Conservation (phyloP, 2,329 filamentous ascomycete species). For the Arthrobotrys entomopaga region DNA sequence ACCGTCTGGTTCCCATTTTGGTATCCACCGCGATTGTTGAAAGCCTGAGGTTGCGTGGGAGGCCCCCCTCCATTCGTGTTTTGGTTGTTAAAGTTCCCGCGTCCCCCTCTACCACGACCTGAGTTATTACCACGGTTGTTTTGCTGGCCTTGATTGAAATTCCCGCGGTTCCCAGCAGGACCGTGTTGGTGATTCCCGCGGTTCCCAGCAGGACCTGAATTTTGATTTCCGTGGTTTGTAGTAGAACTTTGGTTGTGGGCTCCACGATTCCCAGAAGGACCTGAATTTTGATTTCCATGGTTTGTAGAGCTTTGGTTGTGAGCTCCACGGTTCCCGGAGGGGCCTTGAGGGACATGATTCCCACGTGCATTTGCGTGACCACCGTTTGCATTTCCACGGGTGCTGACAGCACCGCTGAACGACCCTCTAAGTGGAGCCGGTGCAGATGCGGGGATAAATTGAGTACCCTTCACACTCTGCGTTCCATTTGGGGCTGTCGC, state of each 20-base stretch:
- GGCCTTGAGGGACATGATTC: slow-evolving; percentile 25
- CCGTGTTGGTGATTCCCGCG: slow-evolving; percentile 3
- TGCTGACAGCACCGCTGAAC: slow-evolving; percentile 70
- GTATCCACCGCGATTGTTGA: slow-evolving; percentile 25
- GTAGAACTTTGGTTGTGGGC: not conserved
- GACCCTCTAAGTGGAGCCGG: slow-evolving; percentile 69
- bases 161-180: not conserved
- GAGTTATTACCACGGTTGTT: slow-evolving; percentile 39
- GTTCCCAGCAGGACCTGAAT: slow-evolving; percentile 15
- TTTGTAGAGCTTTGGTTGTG: not conserved
- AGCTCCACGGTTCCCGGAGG: slow-evolving; percentile 20
- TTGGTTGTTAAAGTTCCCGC: slow-evolving; percentile 57
- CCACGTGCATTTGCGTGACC: slow-evolving; percentile 21
- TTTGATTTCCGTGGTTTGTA: no score
- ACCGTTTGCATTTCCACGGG: slow-evolving; percentile 57
- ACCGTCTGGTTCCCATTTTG: slow-evolving; percentile 39
- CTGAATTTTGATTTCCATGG: not conserved
- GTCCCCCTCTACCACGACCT: slow-evolving; percentile 62
- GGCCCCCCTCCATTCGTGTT: slow-evolving; percentile 11
- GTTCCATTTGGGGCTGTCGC: slow-evolving; percentile 63
- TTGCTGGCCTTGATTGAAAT: not conserved
- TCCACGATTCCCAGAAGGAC: slow-evolving; percentile 21
- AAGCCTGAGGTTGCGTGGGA: slow-evolving; percentile 35
- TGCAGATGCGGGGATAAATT: slow-evolving; percentile 70
- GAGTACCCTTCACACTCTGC: slow-evolving; percentile 68